A percentile compares a stretch with the other conserved stretches of the same genome.
phyloP scores from a whole-genome alignment of 2,329 filamentous ascomycete species.

The Cadophora sp. region DNA sequence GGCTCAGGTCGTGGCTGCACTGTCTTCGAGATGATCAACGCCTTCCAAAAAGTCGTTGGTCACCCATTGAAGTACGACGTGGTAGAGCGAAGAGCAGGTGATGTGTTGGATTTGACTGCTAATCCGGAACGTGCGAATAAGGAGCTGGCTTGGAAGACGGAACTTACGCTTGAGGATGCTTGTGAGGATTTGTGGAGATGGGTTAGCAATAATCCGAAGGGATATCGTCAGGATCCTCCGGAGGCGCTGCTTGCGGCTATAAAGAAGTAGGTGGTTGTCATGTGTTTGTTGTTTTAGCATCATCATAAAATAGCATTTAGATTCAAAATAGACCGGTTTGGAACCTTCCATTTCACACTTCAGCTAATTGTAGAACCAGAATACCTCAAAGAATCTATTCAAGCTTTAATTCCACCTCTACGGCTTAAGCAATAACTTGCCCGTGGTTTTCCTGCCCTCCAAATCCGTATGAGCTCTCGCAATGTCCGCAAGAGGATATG shows the following conservation, averaged over 20 bases:
- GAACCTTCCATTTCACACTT: not conserved
- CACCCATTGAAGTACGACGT: constrained; percentile 87
- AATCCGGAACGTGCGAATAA: constrained; percentile 86
- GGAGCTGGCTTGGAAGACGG: constrained; percentile 92
- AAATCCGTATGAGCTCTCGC: constrained; percentile 78
- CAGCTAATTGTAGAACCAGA: not conserved
- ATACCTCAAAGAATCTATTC: not conserved
- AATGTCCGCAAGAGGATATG: constrained; percentile 78
- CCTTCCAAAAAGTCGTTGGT: constrained; percentile 87
- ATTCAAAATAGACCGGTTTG: constrained; percentile 12
- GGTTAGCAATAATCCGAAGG: constrained; percentile 96
- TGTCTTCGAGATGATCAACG: constrained; percentile 96
- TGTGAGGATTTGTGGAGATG: constrained; percentile 96
- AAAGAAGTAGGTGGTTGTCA: constrained; percentile 46
- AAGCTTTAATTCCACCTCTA: constrained; percentile 42
- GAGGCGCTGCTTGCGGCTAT: constrained; percentile 74
- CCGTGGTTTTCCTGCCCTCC: constrained; percentile 81
- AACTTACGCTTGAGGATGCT: constrained; percentile 88
- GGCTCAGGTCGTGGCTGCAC: constrained; percentile 95
- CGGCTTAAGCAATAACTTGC: constrained; percentile 79
- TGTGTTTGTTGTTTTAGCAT: not conserved
- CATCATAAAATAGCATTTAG: not conserved
- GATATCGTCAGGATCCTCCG: constrained; percentile 92
- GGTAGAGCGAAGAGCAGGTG: constrained; percentile 79
- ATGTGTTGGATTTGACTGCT: constrained; percentile 93